These are phyloP conservation scores for Magnolia sinica DNA, from an alignment of 164 flowering plant genomes.

Conservation along the genomic window DNA sequence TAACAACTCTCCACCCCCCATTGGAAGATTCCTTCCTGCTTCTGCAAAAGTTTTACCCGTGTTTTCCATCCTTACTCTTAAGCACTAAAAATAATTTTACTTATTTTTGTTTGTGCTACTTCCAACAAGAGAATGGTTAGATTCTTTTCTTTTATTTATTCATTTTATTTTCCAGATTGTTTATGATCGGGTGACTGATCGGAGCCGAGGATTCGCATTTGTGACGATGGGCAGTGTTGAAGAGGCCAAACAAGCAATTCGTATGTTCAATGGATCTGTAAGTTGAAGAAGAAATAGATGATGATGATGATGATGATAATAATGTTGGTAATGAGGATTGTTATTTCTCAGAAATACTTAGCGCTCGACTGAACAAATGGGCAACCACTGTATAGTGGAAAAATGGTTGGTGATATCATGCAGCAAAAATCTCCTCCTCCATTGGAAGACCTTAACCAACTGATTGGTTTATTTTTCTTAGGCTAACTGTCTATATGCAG, in stretches of 20 bases:
- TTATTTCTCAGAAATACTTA: neutral
- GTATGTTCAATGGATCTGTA: slow-evolving; percentile 83
- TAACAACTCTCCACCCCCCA: too few species aligned
- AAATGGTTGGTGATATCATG: too few species aligned
- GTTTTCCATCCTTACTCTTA: neutral
- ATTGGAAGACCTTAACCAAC: too few species aligned
- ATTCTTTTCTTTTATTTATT: too few species aligned
- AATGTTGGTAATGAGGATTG: neutral
- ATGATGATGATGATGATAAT: neutral
- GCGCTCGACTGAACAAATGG: neutral
- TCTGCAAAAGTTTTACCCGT: too few species aligned
- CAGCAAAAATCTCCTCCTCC: too few species aligned
- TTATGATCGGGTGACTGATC: slow-evolving; percentile 73
- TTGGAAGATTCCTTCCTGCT: too few species aligned
- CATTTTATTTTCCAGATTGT: slow-evolving; percentile 45
- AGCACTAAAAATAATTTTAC: too few species aligned
- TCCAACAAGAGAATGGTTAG: neutral
- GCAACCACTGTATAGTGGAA: too few species aligned
- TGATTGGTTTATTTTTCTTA: too few species aligned
- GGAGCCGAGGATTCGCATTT: slow-evolving; percentile 93
- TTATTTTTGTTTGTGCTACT: too few species aligned
- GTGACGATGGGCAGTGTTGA: slow-evolving; percentile 71
- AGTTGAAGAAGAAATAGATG: slow-evolving; percentile 24
- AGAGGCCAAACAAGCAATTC: slow-evolving; percentile 78
- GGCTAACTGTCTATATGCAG: too few species aligned